Percentiles rank a stretch among this genome's conserved stretches.
Evolutionary conservation across 1,139 yeast species (phyloP).

Genomic region (Zygoascus hellenicus): DNA sequence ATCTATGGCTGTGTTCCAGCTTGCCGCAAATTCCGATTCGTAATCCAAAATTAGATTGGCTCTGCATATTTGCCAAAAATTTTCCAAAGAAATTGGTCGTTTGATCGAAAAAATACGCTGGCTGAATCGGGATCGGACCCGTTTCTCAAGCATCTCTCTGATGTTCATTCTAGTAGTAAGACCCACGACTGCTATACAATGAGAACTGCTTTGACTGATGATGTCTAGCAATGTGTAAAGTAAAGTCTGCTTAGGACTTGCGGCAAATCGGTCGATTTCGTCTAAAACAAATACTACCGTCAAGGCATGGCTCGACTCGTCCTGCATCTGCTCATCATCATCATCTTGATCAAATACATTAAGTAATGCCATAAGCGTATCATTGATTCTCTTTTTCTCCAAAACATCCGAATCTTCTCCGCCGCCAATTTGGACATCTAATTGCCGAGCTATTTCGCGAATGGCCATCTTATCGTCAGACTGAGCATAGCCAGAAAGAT

Average conservation of each 20-base stretch:
- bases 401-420: neutral
- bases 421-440: constrained; percentile 45
- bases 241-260: constrained; percentile 67
- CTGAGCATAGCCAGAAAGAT: constrained; percentile 67
- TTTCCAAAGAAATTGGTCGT: constrained; percentile 40
- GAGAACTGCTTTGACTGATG: constrained; percentile 59
- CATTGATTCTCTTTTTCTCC: constrained; percentile 46
- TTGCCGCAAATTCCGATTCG: constrained; percentile 12
- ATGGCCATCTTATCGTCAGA: constrained; percentile 73
- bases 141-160: constrained; percentile 76
- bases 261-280: constrained; percentile 69
- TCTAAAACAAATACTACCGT: constrained; percentile 68
- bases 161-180: constrained; percentile 69
- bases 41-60: constrained; percentile 27
- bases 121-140: constrained; percentile 86
- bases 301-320: constrained; percentile 19
- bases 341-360: constrained; percentile 36
- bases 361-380: constrained; percentile 47
- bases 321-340: constrained; percentile 31
- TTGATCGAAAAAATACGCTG: constrained; percentile 64
- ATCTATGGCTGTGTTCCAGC: constrained; percentile 51
- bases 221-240: constrained; percentile 83
- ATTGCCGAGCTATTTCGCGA: constrained; percentile 77
- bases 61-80: constrained; percentile 33
- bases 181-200: constrained; percentile 82